A percentile compares a stretch with the other conserved stretches of the same genome.
Evolutionary conservation across 2,329 filamentous ascomycete species (phyloP).

Genomic region (Microascus cirrosus): DNA sequence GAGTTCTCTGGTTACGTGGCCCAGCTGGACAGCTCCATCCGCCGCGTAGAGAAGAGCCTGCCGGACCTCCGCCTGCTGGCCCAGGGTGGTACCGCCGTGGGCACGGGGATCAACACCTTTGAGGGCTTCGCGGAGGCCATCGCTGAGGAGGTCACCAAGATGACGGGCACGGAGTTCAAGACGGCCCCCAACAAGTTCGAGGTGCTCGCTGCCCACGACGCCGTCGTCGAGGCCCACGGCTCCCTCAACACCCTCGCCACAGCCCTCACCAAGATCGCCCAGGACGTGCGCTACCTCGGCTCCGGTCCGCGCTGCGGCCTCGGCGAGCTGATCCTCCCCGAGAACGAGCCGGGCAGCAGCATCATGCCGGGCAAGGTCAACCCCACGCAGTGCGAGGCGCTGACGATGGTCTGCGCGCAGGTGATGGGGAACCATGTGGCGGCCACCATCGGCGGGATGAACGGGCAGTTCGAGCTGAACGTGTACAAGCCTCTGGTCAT

Average conservation of each 20-base stretch:
- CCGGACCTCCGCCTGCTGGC: slow-evolving; percentile 80
- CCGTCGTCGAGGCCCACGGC: slow-evolving; percentile 87
- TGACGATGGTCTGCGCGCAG: slow-evolving; percentile 96
- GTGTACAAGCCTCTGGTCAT: slow-evolving; percentile 98
- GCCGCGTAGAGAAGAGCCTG: slow-evolving; percentile 71
- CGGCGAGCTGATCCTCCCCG: slow-evolving; percentile 83
- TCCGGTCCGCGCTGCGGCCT: slow-evolving; percentile 92
- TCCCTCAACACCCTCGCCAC: slow-evolving; percentile 84
- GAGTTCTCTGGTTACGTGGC: slow-evolving; percentile 97
- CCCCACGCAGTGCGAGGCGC: slow-evolving; percentile 92
- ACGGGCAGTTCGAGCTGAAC: slow-evolving; percentile 97
- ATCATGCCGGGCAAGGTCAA: slow-evolving; percentile 99
- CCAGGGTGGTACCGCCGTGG: slow-evolving; percentile 93
- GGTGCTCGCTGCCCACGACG: slow-evolving; percentile 89
- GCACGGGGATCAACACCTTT: slow-evolving; percentile 95
- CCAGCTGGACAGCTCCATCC: slow-evolving; percentile 83
- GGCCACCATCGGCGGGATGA: slow-evolving; percentile 87
- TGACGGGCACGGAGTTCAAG: slow-evolving; percentile 88
- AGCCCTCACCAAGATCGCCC: slow-evolving; percentile 94
- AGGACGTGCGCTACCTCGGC: slow-evolving; percentile 95
- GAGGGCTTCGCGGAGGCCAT: slow-evolving; percentile 91
- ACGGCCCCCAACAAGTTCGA: slow-evolving; percentile 99
- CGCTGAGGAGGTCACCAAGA: slow-evolving; percentile 78
- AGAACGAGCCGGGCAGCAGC: slow-evolving; percentile 95
- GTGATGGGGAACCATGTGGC: slow-evolving; percentile 97